Base-by-base conservation (phyloP, 345 rosid species). In the Acer negundo region DNA sequence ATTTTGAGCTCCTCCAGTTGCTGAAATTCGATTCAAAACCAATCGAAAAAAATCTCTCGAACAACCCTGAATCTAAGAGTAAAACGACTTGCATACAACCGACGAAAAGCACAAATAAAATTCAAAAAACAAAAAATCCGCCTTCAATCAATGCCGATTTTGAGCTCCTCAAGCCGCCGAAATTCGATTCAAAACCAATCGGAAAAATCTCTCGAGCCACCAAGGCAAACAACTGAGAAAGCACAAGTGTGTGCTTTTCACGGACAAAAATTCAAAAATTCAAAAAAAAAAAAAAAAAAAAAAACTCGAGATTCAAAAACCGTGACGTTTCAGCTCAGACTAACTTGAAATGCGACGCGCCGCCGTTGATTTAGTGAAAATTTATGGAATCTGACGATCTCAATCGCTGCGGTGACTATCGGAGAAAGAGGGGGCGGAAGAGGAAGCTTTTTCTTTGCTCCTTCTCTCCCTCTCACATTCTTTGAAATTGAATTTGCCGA, bases 401-500 rank as follows among this genome's bases (percentile, higher is more conserved):
- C 46, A 61, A 69, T 23, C 20, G 9, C 47, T 31, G 1, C 28
- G 23, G 75, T 38, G 17, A 31, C 38, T 35, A 9, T 51, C 47
- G n/a, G 16, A 42, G 79, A 59, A 56, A 59, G 73, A 55, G 65
- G 31, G 38, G 42, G 42, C 13, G 67, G 65, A n/a, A 16, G 11
- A 19, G 26, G 15, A 35, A 47, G 53, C 51, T 63, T 72, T 56
- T 72, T 31, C 24, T 47, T 38, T 69, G 66, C 69, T 83, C 51
- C 51, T 62, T 51, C 69, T 49, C 80, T 79, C 83, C 82, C 84
- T 81, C 81, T 61, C 82, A 73, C 56, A 62, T 53, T 75, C 76
- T 84, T 87, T 83, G 84, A 85, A 87, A 64, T 75, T 81, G 73
- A 77, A 62, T 40, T 72, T 72, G 56, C 40, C 19, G 13, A 59